Evolutionary conservation across 345 rosid species (phyloP), one percentile per base, ranked within the genome.

Genomic region (Leavenworthia alabamica): DNA sequence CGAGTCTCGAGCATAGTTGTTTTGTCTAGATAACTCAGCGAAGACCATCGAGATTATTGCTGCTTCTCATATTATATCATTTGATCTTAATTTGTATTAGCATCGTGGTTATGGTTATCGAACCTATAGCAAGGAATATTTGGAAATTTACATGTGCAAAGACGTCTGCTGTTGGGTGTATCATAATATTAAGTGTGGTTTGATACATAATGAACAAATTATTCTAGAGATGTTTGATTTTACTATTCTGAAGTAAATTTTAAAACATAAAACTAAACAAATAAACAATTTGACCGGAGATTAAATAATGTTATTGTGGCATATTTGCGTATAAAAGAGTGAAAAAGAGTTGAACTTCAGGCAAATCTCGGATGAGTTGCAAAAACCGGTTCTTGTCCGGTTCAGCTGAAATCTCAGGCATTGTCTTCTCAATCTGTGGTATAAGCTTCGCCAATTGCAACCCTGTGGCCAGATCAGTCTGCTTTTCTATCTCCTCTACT

Each of bases 261-360:
- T 16, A 27, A 43, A 4, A n/a, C 5, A 27, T 9, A n/a, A 28
- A 12, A 33, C 49, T 6, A 51, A 50, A 6, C 14, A 28, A 27
- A 56, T 11, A 40, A 56, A 39, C 44, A 68, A 69, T 46, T 62
- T 62, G 42, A 41, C n/a, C 15, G 4, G 33, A 3, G 19, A 27
- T 13, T 24, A 31, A 48, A 24, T 23, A 48, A 48, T 11, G 54
- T 50, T 64, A 57, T 13, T 49, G 75, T 1, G 88, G 81, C 82
- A 85, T 75, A 61, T 77, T 85, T 11, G 99, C 75, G 55, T 93
- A 89, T 22, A 89, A 76, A 60, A 85, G 85, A 54, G 95, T 82
- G 71, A 89, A 89, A 84, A 93, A 93, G 69, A 84, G 76, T 66
- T 83, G 79, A 14, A 86, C 92, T 65, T 89, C 92, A 6, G 86